phyloP scores from a whole-genome alignment of 768 basidiomycete species.

The Lentinula lateritia region DNA sequence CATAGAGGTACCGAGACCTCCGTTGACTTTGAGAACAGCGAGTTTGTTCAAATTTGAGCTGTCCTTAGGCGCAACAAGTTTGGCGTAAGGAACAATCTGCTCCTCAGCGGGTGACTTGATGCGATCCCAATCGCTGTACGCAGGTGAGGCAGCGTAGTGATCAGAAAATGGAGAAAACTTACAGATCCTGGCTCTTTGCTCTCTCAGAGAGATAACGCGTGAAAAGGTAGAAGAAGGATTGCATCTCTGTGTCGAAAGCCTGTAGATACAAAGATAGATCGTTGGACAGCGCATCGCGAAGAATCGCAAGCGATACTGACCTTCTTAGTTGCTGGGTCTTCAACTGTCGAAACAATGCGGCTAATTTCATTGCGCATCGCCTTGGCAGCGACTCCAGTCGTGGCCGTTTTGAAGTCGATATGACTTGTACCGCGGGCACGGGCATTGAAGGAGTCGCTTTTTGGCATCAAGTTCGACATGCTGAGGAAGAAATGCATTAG shows the following conservation, averaged over 20 bases:
- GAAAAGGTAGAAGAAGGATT: conserved; percentile 93
- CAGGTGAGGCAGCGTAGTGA: conserved; percentile 5
- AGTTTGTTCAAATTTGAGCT: conserved; percentile 80
- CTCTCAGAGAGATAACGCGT: conserved; percentile 90
- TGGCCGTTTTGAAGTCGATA: conserved; percentile 98
- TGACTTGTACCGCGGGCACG: conserved; percentile 74
- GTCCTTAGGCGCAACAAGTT: conserved; percentile 56
- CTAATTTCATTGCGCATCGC: conserved; percentile 98
- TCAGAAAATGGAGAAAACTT: conserved; percentile 20
- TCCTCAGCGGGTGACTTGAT: conserved; percentile 85
- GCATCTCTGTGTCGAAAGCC: conserved; percentile 95
- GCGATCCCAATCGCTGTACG: conserved; percentile 75
- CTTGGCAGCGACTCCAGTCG: conserved; percentile 88
- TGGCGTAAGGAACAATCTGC: conserved; percentile 79
- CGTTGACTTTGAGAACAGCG: conserved; percentile 93
- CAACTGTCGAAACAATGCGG: conserved; percentile 82
- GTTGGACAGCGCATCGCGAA: conserved; percentile 14
- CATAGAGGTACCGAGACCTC: conserved; percentile 89
- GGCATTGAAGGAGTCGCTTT: conserved; percentile 62
- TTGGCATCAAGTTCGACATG: conserved; percentile 56
- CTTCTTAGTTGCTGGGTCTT: conserved; percentile 77
- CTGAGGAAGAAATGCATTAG: conserved; percentile 22
- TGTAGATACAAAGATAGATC: conserved; percentile 24
- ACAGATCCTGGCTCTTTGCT: conserved; percentile 86
- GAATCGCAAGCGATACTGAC: conserved; percentile 30